Evolutionary conservation across 192 early-diverging fungal genomes (phyloP).

Genomic region (Coemansia sp.): DNA sequence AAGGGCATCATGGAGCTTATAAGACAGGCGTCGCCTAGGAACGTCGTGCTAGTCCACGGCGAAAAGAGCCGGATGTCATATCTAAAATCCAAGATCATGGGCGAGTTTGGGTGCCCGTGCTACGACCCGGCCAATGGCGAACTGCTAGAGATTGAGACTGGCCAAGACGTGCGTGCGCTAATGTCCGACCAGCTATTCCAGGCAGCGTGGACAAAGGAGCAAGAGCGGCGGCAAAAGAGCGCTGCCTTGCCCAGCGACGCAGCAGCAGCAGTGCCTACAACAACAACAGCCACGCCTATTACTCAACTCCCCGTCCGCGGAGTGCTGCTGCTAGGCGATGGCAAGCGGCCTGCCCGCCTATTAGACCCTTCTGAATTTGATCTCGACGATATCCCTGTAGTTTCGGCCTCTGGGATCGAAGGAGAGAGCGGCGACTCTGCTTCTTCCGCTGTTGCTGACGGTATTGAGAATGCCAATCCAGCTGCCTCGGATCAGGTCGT

Average conservation of each 20-base stretch:
- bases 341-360: conserved; percentile 33
- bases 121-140: conserved; percentile 91
- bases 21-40: conserved; percentile 82
- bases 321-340: conserved; percentile 41
- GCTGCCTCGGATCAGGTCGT: conserved; percentile 9
- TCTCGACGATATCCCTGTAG: conserved; percentile 25
- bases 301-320: conserved; percentile 46
- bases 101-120: conserved; percentile 82
- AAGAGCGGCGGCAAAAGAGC: conserved; percentile 23
- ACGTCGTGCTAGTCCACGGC: conserved; percentile 95
- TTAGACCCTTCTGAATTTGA: conserved; percentile 51
- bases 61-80: conserved; percentile 89
- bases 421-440: not conserved
- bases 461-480: not conserved
- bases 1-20: conserved; percentile 98
- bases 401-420: not conserved
- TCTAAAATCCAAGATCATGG: conserved; percentile 78
- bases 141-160: conserved; percentile 70
- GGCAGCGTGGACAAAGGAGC: conserved; percentile 41
- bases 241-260: not conserved
- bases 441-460: not conserved
- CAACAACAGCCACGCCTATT: conserved; percentile 23
- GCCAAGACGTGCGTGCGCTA: conserved; percentile 64
- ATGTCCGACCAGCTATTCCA: conserved; percentile 51
- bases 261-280: not conserved